Evolutionary conservation across 2,329 filamentous ascomycete species (phyloP).

Genomic region (Paracoccidioides lutzii): DNA sequence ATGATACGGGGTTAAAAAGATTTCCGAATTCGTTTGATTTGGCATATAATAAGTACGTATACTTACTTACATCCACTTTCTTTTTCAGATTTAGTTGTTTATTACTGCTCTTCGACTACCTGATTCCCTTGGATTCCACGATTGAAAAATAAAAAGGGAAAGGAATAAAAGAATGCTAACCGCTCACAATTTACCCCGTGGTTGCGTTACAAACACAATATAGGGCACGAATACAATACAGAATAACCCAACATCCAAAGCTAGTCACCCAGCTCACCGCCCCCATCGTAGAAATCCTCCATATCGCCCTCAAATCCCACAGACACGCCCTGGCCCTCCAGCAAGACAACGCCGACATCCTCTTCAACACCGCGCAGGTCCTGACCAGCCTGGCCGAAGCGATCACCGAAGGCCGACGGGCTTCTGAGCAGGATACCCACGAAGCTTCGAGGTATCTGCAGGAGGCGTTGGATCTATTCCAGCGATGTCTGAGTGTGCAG

Average conservation of each 20-base stretch:
- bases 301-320: constrained; percentile 51
- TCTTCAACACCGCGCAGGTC: constrained; percentile 62
- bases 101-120: background rate
- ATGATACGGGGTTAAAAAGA: constrained; percentile 48
- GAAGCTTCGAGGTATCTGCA: constrained; percentile 43
- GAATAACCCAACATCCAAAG: constrained; percentile 54
- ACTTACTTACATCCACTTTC: too few relatives aligned
- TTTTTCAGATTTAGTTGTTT: background rate
- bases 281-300: constrained; percentile 42
- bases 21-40: constrained; percentile 55
- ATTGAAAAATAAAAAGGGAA: background rate
- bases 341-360: constrained; percentile 50
- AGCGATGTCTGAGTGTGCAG: constrained; percentile 43
- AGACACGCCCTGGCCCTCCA: constrained; percentile 47
- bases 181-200: background rate
- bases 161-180: background rate
- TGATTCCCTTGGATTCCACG: too few relatives aligned
- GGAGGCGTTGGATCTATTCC: constrained; percentile 49
- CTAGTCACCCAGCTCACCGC: constrained; percentile 47
- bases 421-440: constrained; percentile 27
- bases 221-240: constrained; percentile 56
- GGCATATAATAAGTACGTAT: constrained; percentile 57
- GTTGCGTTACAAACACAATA: background rate
- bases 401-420: constrained; percentile 40
- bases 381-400: constrained; percentile 53